These are phyloP conservation scores for Suillus weaverae DNA, from an alignment of 768 basidiomycete genomes.

Conservation along the genomic window DNA sequence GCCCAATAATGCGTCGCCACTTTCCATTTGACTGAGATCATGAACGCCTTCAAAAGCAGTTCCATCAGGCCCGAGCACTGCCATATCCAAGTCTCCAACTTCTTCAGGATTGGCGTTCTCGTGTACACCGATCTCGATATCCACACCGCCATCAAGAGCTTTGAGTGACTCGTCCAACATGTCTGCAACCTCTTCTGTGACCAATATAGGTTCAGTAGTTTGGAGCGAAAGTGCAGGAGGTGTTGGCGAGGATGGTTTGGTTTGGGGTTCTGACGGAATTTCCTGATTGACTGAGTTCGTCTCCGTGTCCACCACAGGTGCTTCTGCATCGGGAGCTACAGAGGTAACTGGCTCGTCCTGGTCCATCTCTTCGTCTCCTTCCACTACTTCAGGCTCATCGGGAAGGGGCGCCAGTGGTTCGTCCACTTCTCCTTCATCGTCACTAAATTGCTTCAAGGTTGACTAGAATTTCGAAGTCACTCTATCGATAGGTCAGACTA, in stretches of 20 bases:
- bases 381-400: slow-evolving; percentile 72
- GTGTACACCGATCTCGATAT: slow-evolving; percentile 41
- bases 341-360: slow-evolving; percentile 55
- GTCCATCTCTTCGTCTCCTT: slow-evolving; percentile 75
- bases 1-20: slow-evolving; percentile 54
- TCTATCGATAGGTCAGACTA: slow-evolving; percentile 4
- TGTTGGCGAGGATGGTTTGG: slow-evolving; percentile 67
- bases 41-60: slow-evolving; percentile 52
- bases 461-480: slow-evolving; percentile 4
- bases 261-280: slow-evolving; percentile 49
- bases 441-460: slow-evolving; percentile 73
- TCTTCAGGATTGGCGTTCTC: slow-evolving; percentile 29
- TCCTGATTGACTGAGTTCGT: slow-evolving; percentile 35
- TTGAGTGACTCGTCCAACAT: slow-evolving; percentile 58
- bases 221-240: slow-evolving; percentile 60
- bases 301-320: slow-evolving; percentile 39
- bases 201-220: slow-evolving; percentile 46
- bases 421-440: slow-evolving; percentile 78
- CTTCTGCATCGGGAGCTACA: slow-evolving; percentile 38
- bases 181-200: slow-evolving; percentile 39
- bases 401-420: slow-evolving; percentile 82
- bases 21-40: slow-evolving; percentile 58
- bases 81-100: slow-evolving; percentile 60
- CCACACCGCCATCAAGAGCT: slow-evolving; percentile 48
- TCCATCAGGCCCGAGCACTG: slow-evolving; percentile 64